Percentiles rank a stretch among this genome's conserved stretches.
Conservation (phyloP, 2,329 filamentous ascomycete genomes). For the Fusarium verrucosum region DNA sequence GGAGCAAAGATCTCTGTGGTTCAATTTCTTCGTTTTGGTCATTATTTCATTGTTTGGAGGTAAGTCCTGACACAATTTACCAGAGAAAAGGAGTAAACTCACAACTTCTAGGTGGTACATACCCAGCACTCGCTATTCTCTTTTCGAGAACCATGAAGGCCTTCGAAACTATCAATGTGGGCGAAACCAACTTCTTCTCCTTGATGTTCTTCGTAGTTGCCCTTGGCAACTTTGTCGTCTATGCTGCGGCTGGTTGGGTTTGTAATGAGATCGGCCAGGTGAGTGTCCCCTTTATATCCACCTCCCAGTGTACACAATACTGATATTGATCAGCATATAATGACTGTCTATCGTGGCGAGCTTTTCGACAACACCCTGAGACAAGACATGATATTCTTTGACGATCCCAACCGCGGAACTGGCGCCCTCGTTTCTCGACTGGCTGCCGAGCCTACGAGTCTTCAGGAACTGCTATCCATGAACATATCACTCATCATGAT, state of each 20-base stretch:
- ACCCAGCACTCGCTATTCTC: slow-evolving; percentile 53
- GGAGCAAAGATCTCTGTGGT: slow-evolving; percentile 46
- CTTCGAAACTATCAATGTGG: slow-evolving; percentile 47
- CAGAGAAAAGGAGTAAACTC: background rate
- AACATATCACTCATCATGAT: slow-evolving; percentile 60
- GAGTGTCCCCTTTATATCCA: background rate
- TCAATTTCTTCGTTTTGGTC: slow-evolving; percentile 27
- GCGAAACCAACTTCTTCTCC: slow-evolving; percentile 60
- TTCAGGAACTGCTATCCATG: slow-evolving; percentile 61
- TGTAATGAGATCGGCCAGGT: slow-evolving; percentile 52
- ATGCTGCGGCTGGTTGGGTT: slow-evolving; percentile 51
- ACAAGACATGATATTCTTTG: slow-evolving; percentile 63
- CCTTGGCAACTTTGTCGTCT: slow-evolving; percentile 56
- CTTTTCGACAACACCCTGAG: slow-evolving; percentile 62
- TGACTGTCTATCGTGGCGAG: slow-evolving; percentile 50
- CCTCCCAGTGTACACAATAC: too few species aligned
- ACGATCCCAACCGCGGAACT: slow-evolving; percentile 50
- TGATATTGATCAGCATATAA: slow-evolving; percentile 40
- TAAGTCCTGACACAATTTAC: slow-evolving; percentile 9
- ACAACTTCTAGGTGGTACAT: slow-evolving; percentile 47
- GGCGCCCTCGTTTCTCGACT: slow-evolving; percentile 53
- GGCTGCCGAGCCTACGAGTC: slow-evolving; percentile 54
- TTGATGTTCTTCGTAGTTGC: slow-evolving; percentile 67
- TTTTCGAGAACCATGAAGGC: slow-evolving; percentile 54
- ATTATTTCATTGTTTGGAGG: slow-evolving; percentile 45